A percentile compares a stretch with the other conserved stretches of the same genome.
phyloP scores from a whole-genome alignment of 139 green algal genomes.

The Desmodesmus armatus region DNA sequence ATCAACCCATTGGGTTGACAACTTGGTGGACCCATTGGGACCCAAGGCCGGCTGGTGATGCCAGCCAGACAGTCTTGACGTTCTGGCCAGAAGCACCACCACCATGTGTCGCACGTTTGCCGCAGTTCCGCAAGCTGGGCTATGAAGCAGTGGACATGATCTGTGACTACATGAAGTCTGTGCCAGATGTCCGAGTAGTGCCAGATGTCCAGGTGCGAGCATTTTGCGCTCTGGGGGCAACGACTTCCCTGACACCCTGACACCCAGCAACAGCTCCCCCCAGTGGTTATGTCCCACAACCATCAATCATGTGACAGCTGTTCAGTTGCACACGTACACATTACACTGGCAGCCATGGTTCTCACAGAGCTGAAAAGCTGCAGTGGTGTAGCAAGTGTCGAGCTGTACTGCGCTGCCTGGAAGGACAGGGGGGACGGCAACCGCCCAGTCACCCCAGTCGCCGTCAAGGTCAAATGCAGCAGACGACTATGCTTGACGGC shows the following conservation, averaged over 20 bases:
- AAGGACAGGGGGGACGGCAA: too few species aligned
- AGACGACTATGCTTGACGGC: too few species aligned
- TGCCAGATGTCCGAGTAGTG: slow-evolving; percentile 50
- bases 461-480: too few species aligned
- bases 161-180: slow-evolving; percentile 62
- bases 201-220: slow-evolving; percentile 60
- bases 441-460: too few species aligned
- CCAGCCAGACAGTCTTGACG: neutral
- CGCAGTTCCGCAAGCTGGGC: slow-evolving; percentile 68
- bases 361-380: too few species aligned
- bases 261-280: neutral
- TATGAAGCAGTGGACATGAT: slow-evolving; percentile 80
- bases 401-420: too few species aligned
- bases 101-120: too few species aligned
- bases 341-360: too few species aligned
- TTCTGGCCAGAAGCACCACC: neutral
- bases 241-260: too few species aligned
- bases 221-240: neutral
- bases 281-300: neutral
- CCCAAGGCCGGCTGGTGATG: neutral
- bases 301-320: neutral
- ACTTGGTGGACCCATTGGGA: neutral
- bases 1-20: neutral
- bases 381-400: too few species aligned
- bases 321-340: neutral